Base-by-base conservation (phyloP, 371 early-diverging fungal species). In the Mucor plumbeus region DNA sequence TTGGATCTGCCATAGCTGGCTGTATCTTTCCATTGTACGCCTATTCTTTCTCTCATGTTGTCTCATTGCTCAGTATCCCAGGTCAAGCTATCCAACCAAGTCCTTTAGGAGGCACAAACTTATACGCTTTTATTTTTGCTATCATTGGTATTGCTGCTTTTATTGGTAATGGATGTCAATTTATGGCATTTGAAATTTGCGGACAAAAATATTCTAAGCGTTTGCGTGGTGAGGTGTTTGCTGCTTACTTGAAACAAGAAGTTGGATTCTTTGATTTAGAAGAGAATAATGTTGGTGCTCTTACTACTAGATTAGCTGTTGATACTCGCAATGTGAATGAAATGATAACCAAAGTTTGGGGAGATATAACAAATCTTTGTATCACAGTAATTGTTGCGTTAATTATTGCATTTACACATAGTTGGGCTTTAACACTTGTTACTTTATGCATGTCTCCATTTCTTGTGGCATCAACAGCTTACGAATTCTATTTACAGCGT, bases 261-360 rank as follows among this genome's bases (percentile, higher is more conserved):
- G 88, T 95, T 63, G 91, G 81, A 4, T 97, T 84, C 77, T 97
- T 92, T 76, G 97, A 97, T 77, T 80, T 84, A 19, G 90, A 90
- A 36, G 86, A 87, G 40, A 88, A 96, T 80, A 86, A 81, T 35
- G 87, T 90, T 21, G 97, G 97, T 54, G 92, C 90, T 11, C 77
- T 97, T 33, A 89, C 94, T 3, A 78, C 94, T 15, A 86, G 90
- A 40, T 82, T 97, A 54, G 89, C 95, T 13, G 84, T 89, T 21
- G 95, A 96, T 72, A 91, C 97, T 8, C 77, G 84, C 62, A 83
- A 84, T 64, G 82, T 88, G 60, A 81, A 86, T 56, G 85, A 90
- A 43, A 72, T 91, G 64, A 85, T 95, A 36, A 85, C 89, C 56
- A 90, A 84, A 61, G 74, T 88, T 5, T 76, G 88, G 73, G 90